Conservation (phyloP, 2,329 filamentous ascomycete genomes). For the Aspergillus phoenicis region DNA sequence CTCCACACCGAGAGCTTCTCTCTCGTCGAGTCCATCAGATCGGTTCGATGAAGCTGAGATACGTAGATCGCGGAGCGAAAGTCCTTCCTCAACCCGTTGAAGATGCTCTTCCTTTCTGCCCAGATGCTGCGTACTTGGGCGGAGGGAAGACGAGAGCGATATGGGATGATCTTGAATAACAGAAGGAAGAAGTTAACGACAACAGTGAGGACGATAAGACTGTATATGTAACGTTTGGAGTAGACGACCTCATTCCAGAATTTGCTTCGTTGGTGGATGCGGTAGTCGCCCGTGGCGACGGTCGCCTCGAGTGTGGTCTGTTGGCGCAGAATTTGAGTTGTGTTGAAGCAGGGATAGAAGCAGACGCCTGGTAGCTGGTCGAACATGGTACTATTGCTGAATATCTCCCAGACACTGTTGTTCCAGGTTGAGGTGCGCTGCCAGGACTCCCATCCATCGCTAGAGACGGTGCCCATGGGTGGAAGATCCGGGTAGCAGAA, state of each 20-base stretch:
- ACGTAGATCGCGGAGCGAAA: not conserved
- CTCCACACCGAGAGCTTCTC: not conserved
- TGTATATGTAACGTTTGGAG: conserved; percentile 34
- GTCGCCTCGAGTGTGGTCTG: conserved; percentile 21
- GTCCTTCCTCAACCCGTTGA: conserved; percentile 22
- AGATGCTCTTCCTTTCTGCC: conserved; percentile 26
- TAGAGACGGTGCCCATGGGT: conserved; percentile 24
- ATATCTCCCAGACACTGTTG: conserved; percentile 31
- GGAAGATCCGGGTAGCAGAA: conserved; percentile 34
- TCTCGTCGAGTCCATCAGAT: not conserved
- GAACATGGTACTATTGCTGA: conserved; percentile 26
- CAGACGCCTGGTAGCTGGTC: conserved; percentile 30
- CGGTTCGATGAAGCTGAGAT: not conserved
- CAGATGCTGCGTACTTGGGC: conserved; percentile 28
- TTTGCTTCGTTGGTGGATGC: conserved; percentile 10
- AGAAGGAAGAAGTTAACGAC: conserved; percentile 29
- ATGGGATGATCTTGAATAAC: conserved; percentile 26
- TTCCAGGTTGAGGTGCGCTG: conserved; percentile 34
- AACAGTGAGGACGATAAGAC: conserved; percentile 29
- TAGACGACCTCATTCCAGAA: conserved; percentile 25
- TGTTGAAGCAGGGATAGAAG: conserved; percentile 38
- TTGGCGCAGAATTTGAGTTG: conserved; percentile 31
- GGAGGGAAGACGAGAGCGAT: conserved; percentile 30
- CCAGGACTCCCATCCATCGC: conserved; percentile 31
- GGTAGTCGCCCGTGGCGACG: conserved; percentile 11